Evolutionary conservation across 495 filamentous ascomycete species (phyloP), one percentile per base, ranked within the genome.

Genomic region (Chaetomium fimeti): DNA sequence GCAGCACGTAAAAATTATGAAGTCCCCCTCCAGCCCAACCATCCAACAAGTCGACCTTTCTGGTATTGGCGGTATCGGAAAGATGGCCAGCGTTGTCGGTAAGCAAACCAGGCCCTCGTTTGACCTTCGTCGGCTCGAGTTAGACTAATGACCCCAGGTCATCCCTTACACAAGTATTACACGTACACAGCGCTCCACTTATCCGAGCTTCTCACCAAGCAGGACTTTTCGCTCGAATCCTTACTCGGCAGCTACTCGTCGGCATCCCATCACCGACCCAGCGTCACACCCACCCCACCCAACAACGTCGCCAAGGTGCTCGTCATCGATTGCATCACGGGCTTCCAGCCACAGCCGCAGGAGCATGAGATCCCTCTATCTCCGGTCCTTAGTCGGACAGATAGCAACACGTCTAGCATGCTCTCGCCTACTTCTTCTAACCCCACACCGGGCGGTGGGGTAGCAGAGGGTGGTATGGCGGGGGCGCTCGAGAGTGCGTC

Each of bases 111-210:
- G 24, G 9, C 3, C 6, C 5, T 49, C 16, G 27, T 13, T 43
- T 20, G 36, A 3, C 16, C 6, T 27, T 18, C 8, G 18, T 22
- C 25, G 27, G 18, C 18, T 7, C 3, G 32, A 48, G 25, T 20
- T 16, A 60, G 25, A 53, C 32, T 42, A 53, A 61, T 16, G 7
- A 38, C 15, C 3, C 25, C 32, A 75, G 86, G 85, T n/a, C 88
- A 90, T 57, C 87, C 86, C 0, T 74, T 89, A 20, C 87, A 90
- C 71, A 83, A 80, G 57, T 83, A 79, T 43, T 89, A 82, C 66
- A 78, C 76, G 28, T 90, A 87, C 68, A 81, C 77, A 7, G 76
- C 79, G 32, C 76, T 88, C 18, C 76, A 82, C 56, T 77, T 89
- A 2, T 76, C 76, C 0, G 76, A 82, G 29, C 77, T 89, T 1